Conservation (phyloP, 139 green algal genomes). For the Tetradesmus obliquus region DNA sequence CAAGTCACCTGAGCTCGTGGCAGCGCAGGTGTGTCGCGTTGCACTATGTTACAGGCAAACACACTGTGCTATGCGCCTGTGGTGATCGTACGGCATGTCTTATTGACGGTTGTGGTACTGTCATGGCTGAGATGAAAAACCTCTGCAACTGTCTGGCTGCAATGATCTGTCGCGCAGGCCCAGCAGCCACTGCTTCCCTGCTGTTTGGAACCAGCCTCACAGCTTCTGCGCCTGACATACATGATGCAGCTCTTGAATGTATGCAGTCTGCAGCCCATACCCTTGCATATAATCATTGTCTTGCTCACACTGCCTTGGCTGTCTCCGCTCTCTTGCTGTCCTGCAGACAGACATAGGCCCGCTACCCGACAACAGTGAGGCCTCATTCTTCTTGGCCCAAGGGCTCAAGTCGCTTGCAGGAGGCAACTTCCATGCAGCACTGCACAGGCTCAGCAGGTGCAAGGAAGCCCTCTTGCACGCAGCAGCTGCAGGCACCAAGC, state of each 20-base stretch:
- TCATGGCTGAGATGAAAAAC: too few species aligned
- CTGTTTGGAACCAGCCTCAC: too few species aligned
- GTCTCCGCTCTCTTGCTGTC: not conserved
- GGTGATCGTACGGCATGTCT: too few species aligned
- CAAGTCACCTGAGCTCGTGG: constrained; percentile 34
- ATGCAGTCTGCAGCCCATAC: too few species aligned
- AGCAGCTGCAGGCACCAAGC: not conserved
- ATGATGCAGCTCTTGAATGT: too few species aligned
- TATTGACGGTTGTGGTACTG: too few species aligned
- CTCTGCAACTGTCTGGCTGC: too few species aligned
- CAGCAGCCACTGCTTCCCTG: not conserved
- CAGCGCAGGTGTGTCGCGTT: constrained; percentile 6
- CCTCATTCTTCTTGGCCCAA: constrained; percentile 44
- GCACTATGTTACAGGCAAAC: not conserved
- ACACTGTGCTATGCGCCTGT: too few species aligned
- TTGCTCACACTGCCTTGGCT: too few species aligned
- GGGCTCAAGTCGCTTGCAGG: constrained; percentile 40
- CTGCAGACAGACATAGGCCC: constrained; percentile 33
- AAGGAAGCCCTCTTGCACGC: not conserved
- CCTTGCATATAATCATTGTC: too few species aligned
- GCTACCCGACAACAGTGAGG: constrained; percentile 25
- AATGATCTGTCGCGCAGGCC: not conserved
- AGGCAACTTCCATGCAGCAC: constrained; percentile 31
- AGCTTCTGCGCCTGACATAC: too few species aligned
- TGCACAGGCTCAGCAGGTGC: constrained; percentile 26